These are phyloP conservation scores for Aegilops sharonensis DNA, from an alignment of 176 grass and related monocot species.

Conservation along the genomic window DNA sequence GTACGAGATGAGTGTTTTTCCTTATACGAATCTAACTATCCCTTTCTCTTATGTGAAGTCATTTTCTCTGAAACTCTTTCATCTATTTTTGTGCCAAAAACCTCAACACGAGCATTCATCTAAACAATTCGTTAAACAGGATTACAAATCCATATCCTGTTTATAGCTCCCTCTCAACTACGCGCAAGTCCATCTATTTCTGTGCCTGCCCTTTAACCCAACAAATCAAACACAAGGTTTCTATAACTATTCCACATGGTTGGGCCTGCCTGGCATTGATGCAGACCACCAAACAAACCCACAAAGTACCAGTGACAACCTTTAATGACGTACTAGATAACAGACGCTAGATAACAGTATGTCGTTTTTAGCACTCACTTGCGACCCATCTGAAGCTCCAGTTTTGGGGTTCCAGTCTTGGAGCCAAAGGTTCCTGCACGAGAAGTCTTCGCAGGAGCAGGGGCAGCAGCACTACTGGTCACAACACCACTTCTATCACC, in stretches of 20 bases:
- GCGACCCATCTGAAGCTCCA: constrained; percentile 98
- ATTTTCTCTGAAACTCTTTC: background rate
- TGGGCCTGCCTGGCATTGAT: background rate
- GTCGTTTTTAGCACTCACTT: constrained; percentile 47
- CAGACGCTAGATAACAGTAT: background rate
- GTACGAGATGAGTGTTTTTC: background rate
- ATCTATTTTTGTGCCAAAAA: background rate
- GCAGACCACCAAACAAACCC: constrained; percentile 12
- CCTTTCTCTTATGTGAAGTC: background rate
- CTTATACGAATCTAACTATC: background rate
- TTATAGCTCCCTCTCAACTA: background rate
- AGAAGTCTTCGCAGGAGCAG: constrained; percentile 55
- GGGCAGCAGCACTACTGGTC: constrained; percentile 19
- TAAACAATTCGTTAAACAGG: background rate
- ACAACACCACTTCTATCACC: constrained; percentile 81
- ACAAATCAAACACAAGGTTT: background rate
- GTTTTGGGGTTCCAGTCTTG: constrained; percentile 71
- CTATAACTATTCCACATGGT: constrained; percentile 14
- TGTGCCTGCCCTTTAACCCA: background rate
- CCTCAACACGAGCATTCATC: background rate
- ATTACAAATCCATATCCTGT: background rate
- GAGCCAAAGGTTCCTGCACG: constrained; percentile 59
- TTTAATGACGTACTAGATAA: background rate
- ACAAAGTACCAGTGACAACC: background rate
- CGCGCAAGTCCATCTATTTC: background rate